Evolutionary conservation across 2,329 filamentous ascomycete species (phyloP).

Genomic region (Hypoxylon sp.): DNA sequence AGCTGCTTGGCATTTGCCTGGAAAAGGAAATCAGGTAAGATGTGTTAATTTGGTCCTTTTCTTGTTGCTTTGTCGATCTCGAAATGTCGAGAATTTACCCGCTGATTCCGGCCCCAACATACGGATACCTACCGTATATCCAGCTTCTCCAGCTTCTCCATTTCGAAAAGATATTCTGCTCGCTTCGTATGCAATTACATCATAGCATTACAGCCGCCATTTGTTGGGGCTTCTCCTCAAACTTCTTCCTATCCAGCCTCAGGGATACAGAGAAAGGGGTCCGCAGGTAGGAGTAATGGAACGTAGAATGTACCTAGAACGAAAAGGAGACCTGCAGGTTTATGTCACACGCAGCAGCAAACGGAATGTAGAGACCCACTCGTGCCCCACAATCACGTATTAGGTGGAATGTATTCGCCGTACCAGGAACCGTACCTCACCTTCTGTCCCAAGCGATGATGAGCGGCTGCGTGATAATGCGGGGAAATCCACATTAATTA

Average conservation of each 20-base stretch:
- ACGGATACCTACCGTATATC: too few species aligned
- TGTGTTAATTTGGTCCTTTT: conserved; percentile 5
- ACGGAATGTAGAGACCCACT: conserved; percentile 34
- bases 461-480: conserved; percentile 42
- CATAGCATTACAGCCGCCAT: conserved; percentile 34
- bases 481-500: conserved; percentile 44
- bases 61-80: conserved; percentile 37
- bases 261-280: conserved; percentile 5
- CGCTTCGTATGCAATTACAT: conserved; percentile 40
- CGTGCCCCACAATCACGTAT: conserved; percentile 24
- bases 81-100: conserved; percentile 45
- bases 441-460: conserved; percentile 38
- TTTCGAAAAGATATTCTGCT: conserved; percentile 17
- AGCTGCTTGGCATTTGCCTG: neutral
- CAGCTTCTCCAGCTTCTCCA: conserved; percentile 13
- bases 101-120: conserved; percentile 31
- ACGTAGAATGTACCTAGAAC: conserved; percentile 18
- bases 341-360: conserved; percentile 46
- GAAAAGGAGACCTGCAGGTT: conserved; percentile 41
- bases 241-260: conserved; percentile 31
- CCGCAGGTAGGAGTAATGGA: conserved; percentile 20
- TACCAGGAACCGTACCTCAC: conserved; percentile 18
- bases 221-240: conserved; percentile 26
- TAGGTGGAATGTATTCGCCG: neutral
- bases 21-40: conserved; percentile 31